These are phyloP conservation scores for Silene uniflora DNA, from an alignment of 148 eudicot species.

Conservation along the genomic window DNA sequence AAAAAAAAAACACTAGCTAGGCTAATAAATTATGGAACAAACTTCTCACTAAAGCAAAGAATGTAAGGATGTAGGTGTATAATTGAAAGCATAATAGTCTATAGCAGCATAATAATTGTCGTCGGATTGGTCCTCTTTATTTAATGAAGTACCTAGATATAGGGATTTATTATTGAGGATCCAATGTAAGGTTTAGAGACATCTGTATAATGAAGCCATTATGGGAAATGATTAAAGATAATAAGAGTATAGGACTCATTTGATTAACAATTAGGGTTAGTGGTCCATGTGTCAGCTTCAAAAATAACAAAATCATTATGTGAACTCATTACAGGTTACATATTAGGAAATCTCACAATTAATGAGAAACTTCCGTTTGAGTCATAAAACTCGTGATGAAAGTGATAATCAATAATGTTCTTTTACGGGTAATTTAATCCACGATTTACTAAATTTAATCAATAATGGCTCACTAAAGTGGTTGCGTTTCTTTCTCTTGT, in stretches of 20 bases:
- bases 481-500: too few relatives aligned
- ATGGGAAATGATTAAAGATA: constrained; percentile 28
- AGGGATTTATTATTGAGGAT: constrained; percentile 25
- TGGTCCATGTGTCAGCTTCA: constrained; percentile 21
- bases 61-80: constrained; percentile 11
- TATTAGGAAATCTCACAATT: not conserved
- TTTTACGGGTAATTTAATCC: not conserved
- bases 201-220: constrained; percentile 27
- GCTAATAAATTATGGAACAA: not conserved
- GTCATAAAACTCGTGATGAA: constrained; percentile 3
- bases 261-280: constrained; percentile 17
- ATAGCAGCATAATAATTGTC: constrained; percentile 15
- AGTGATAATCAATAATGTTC: not conserved
- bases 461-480: too few relatives aligned
- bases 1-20: not conserved
- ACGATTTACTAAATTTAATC: not conserved
- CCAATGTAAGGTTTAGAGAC: constrained; percentile 15
- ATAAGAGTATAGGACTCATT: constrained; percentile 21
- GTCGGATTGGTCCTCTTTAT: constrained; percentile 19
- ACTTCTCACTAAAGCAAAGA: constrained; percentile 29
- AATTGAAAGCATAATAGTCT: constrained; percentile 6
- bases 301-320: constrained; percentile 6
- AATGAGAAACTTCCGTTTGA: not conserved
- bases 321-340: constrained; percentile 3
- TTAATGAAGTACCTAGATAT: constrained; percentile 20